Base-by-base conservation (phyloP, 1,284 basidiomycete species). In the Chiua sp. region DNA sequence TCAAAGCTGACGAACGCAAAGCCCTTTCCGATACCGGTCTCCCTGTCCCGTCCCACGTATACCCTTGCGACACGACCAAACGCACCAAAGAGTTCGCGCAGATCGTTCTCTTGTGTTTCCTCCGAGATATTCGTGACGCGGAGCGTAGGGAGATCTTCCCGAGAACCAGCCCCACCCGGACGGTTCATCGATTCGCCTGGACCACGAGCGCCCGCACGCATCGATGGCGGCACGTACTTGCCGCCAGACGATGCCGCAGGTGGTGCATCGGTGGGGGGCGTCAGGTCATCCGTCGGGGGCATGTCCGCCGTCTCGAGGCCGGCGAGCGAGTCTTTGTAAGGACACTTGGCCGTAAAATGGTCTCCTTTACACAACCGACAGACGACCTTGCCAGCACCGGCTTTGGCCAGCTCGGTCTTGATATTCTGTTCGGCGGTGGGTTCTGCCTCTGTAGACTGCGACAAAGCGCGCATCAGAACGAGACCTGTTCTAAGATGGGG, bases 311-410 rank as follows among this genome's bases (percentile, higher is more conserved):
- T 82, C 53, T 93, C 91, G 55, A 94, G 82, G 15, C 91, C 93
- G 23, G 91, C 87, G 15, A 94, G 87, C 23, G 93, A 93, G 68
- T 98, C 96, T 78, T 96, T 98, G 86, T 98, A 98, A 15, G 98
- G 98, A 85, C 98, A 99, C 77, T 96, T 96, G 63, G 96, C 92
- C 15, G 98, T 99, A 78, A 96, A 99, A 80, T 99, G 98, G 68
- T 93, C 93, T 59, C 97, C 97, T 76, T 97, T 95, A 81, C 98
- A 99, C 60, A 98, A 80, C 69, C 98, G 88, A 84, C 97, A 99
- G 55, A 87, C 81, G 64, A 99, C 94, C 72, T 95, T 94, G 75
- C 95, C 95, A 20, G 84, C 87, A 68, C 94, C 95, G 3, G 85
- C 82, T 61, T 84, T 85, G 11, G 78, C 86, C 32, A 93, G 86